Percentiles rank a stretch among this genome's conserved stretches.
These are phyloP conservation scores for Populus nigra DNA, from an alignment of 345 rosid species.

Conservation along the genomic window DNA sequence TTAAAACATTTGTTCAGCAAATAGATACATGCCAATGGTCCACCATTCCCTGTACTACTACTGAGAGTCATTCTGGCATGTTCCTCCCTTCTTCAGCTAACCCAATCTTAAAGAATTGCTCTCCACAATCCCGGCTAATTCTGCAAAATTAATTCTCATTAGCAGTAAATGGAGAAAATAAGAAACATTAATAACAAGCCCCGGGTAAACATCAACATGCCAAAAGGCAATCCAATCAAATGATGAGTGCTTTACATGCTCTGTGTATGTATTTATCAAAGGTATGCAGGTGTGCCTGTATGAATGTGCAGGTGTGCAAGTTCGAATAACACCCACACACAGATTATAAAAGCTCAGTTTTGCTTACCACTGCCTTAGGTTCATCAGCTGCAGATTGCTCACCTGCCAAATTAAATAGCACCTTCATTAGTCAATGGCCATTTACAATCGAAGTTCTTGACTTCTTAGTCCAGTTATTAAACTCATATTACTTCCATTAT, in stretches of 20 bases:
- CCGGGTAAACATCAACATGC: background rate
- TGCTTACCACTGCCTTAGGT: slow-evolving; percentile 44
- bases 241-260: background rate
- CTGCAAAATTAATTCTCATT: slow-evolving; percentile 18
- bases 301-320: background rate
- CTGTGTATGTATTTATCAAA: background rate
- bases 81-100: background rate
- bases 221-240: background rate
- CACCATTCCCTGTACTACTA: slow-evolving; percentile 5
- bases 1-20: slow-evolving; percentile 4
- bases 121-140: slow-evolving; percentile 14
- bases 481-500: slow-evolving; percentile 1
- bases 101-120: slow-evolving; percentile 6
- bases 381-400: slow-evolving; percentile 59
- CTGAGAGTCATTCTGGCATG: background rate
- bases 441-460: background rate
- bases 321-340: background rate
- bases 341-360: slow-evolving; percentile 5
- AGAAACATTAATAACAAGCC: background rate
- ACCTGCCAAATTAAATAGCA: slow-evolving; percentile 37
- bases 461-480: background rate
- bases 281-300: background rate
- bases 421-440: background rate
- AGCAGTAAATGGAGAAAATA: background rate
- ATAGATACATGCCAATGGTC: slow-evolving; percentile 19